Evolutionary conservation across 2,329 filamentous ascomycete species (phyloP).

Genomic region (Fusarium sp.): DNA sequence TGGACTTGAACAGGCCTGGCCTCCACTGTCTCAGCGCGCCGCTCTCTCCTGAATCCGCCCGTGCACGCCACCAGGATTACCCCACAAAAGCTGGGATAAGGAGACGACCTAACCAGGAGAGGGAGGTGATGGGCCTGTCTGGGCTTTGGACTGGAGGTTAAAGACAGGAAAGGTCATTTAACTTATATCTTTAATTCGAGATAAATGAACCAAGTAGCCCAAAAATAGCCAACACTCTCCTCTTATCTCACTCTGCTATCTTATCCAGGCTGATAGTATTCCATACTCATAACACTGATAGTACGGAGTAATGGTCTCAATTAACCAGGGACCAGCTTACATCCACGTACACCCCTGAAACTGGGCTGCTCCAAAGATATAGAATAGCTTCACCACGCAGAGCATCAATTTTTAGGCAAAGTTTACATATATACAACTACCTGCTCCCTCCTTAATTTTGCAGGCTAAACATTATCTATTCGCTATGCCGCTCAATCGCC

Average conservation of each 20-base stretch:
- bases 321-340: neutral
- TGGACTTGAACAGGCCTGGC: neutral
- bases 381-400: conserved; percentile 6
- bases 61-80: conserved; percentile 41
- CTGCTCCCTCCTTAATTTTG: conserved; percentile 31
- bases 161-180: conserved; percentile 6
- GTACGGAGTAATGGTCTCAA: neutral
- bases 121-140: conserved; percentile 32
- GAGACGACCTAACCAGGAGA: conserved; percentile 37
- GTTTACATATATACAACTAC: conserved; percentile 50
- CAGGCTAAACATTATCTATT: conserved; percentile 48
- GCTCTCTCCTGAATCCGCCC: conserved; percentile 37
- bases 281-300: neutral
- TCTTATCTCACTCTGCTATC: neutral
- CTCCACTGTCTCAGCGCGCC: neutral
- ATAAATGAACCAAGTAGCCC: neutral
- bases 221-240: neutral
- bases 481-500: conserved; percentile 37
- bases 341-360: neutral
- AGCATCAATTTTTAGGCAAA: conserved; percentile 41
- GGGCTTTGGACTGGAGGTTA: conserved; percentile 1
- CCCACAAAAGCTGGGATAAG: conserved; percentile 45
- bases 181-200: conserved; percentile 4
- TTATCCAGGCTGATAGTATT: neutral
- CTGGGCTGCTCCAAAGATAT: neutral